A percentile compares a stretch with the other conserved stretches of the same genome.
Evolutionary conservation across 768 basidiomycete species (phyloP).

Genomic region (Boletus insuetus): DNA sequence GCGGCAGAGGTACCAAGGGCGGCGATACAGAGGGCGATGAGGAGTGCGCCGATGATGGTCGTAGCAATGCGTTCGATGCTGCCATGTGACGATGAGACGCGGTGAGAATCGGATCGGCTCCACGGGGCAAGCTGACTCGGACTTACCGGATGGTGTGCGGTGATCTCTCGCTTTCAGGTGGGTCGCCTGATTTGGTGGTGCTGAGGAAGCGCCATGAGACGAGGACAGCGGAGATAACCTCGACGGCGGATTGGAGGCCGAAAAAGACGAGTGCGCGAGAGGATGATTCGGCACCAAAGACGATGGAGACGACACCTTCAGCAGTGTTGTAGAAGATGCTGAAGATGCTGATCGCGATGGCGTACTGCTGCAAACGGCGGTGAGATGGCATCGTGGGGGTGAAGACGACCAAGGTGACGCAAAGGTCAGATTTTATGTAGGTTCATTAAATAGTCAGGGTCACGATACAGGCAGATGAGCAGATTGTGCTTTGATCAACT

Average conservation of each 20-base stretch:
- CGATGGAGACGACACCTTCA: constrained; percentile 44
- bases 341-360: constrained; percentile 41
- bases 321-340: constrained; percentile 39
- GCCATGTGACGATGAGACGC: neutral
- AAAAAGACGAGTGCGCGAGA: constrained; percentile 46
- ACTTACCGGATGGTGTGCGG: constrained; percentile 15
- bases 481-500: too few species aligned
- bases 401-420: too few species aligned
- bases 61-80: constrained; percentile 40
- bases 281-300: constrained; percentile 41
- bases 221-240: constrained; percentile 42
- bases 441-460: too few species aligned
- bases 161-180: constrained; percentile 9
- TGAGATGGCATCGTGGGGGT: constrained; percentile 16
- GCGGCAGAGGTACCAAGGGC: constrained; percentile 36
- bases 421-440: too few species aligned
- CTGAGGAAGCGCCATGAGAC: constrained; percentile 44
- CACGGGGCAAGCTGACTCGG: too few species aligned
- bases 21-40: constrained; percentile 36
- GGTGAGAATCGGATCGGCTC: neutral
- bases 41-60: constrained; percentile 34
- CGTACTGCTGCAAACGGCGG: constrained; percentile 30
- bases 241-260: constrained; percentile 47
- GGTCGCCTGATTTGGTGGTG: constrained; percentile 35
- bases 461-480: too few species aligned